Evolutionary conservation across 2,329 filamentous ascomycete species (phyloP).

Genomic region (Penicillium palitans): DNA sequence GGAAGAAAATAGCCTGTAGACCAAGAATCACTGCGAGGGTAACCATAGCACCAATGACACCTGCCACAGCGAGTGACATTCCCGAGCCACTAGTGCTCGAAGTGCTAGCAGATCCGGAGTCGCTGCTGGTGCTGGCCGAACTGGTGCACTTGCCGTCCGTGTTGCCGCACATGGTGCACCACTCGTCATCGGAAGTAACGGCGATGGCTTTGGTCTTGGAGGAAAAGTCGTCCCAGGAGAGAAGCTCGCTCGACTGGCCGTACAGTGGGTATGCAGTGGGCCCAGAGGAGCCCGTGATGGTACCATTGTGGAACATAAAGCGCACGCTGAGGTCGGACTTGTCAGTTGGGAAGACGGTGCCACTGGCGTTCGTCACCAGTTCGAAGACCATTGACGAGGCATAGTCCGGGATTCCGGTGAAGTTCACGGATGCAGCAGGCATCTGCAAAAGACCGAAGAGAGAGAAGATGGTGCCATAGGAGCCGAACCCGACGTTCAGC

Average conservation of each 20-base stretch:
- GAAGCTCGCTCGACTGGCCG: conserved; percentile 54
- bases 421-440: conserved; percentile 55
- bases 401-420: conserved; percentile 79
- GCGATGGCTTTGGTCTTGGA: conserved; percentile 64
- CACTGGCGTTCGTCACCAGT: conserved; percentile 55
- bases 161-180: conserved; percentile 77
- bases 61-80: conserved; percentile 71
- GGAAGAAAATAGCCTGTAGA: conserved; percentile 54
- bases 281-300: conserved; percentile 46
- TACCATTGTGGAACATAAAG: conserved; percentile 65
- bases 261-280: conserved; percentile 61
- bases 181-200: conserved; percentile 63
- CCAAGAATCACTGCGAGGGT: conserved; percentile 65
- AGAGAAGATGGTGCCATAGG: conserved; percentile 61
- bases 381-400: conserved; percentile 81
- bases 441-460: conserved; percentile 63
- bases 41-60: conserved; percentile 74
- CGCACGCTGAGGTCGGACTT: conserved; percentile 56
- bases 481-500: conserved; percentile 59
- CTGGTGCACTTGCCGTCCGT: conserved; percentile 65
- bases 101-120: conserved; percentile 24
- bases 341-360: conserved; percentile 43
- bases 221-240: conserved; percentile 71
- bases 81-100: conserved; percentile 33
- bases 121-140: conserved; percentile 27